Evolutionary conservation across 1,139 yeast species (phyloP), one percentile per base, ranked within the genome.

Genomic region (Debaryomyces sp.): DNA sequence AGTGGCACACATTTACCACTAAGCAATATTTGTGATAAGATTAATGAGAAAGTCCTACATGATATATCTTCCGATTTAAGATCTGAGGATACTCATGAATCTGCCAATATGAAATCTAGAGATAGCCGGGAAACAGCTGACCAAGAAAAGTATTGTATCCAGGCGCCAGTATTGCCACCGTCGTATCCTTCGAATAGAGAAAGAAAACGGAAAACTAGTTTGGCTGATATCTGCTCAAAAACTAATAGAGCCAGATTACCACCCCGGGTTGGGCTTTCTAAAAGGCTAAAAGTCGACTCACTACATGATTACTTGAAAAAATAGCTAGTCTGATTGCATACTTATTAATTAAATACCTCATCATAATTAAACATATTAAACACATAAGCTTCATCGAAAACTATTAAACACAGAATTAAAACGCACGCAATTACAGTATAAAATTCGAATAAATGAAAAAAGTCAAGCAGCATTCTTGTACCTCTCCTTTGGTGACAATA

Each of bases 181-280:
- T n/a, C 23, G 8, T 18, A 26, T 26, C 22, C n/a, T n/a, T 22
- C 43, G 10, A 41, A 13, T 18, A 41, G 30, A 36, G 33, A 29
- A n/a, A 21, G 18, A 30, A 45, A 45, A 35, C 46, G 53, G 36
- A 48, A 50, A 13, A 35, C 48, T 15, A 52, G 57, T 36, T 52
- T 62, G 26, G 57, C 63, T 2, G 66, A 61, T 22, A 46, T 63
- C 3, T 59, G 64, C 44, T 51, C 54, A 2, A 46, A 50, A 41
- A 57, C 60, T 7, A 59, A 56, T 41, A 33, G 43, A 8, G 58
- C 55, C 2, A 47, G 46, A 18, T 38, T 50, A 13, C 52, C 50
- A 29, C 53, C 38, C 43, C 58, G 70, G 46, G 70, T 70, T 6
- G 78, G 78, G 4, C 61, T 73, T 41, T 71, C 72, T 4, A 66